A percentile compares a stretch with the other conserved stretches of the same genome.
Conservation (phyloP, 2,329 filamentous ascomycete species). For the Botrytis fabae region DNA sequence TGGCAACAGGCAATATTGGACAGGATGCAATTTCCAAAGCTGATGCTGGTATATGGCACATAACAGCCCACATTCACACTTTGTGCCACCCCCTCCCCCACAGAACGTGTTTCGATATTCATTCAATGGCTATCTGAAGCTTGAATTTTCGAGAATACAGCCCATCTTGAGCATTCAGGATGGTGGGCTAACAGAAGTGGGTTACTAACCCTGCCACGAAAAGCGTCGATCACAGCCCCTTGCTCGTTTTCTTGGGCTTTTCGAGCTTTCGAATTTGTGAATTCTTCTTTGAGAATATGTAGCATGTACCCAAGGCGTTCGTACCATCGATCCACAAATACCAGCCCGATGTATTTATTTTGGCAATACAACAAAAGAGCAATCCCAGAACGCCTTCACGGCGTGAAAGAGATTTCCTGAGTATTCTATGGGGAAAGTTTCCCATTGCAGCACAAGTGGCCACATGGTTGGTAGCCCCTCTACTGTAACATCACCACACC, state of each 20-base stretch:
- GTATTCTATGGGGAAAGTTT: not conserved
- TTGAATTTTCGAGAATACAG: not conserved
- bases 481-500: not conserved
- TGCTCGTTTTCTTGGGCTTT: not conserved
- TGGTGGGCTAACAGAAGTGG: not conserved
- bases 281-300: not conserved
- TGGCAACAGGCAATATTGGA: conserved; percentile 2
- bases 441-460: not conserved
- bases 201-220: not conserved
- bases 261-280: not conserved
- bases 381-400: not conserved
- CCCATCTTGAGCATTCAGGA: not conserved
- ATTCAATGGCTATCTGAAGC: not conserved
- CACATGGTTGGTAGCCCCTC: not conserved
- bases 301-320: not conserved
- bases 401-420: not conserved
- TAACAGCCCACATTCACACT: not conserved
- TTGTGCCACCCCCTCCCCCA: conserved; percentile 2
- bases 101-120: conserved; percentile 1
- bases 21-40: not conserved
- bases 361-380: not conserved
- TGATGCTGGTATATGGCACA: not conserved
- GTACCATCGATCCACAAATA: not conserved
- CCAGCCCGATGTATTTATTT: not conserved
- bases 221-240: not conserved